phyloP scores from a whole-genome alignment of 2,329 filamentous ascomycete species.

The Claviceps pazoutovae region DNA sequence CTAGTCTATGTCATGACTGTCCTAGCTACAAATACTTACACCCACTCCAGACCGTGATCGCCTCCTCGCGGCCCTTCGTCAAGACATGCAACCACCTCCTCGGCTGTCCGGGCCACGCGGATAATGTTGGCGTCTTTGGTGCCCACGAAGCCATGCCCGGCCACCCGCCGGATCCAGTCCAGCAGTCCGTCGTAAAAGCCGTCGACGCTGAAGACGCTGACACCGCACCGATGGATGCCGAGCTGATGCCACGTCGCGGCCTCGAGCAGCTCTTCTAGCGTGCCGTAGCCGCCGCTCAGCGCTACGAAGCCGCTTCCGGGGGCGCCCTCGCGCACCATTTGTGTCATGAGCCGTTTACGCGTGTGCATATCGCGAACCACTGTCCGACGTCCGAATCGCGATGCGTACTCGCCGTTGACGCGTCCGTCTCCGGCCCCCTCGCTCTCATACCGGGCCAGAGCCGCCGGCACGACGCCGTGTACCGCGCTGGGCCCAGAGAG shows the following conservation, averaged over 20 bases:
- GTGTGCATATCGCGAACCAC: slow-evolving; percentile 91
- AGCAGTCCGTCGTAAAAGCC: slow-evolving; percentile 83
- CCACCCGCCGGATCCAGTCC: slow-evolving; percentile 61
- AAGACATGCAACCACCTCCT: neutral
- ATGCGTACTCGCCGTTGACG: slow-evolving; percentile 25
- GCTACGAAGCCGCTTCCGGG: slow-evolving; percentile 78
- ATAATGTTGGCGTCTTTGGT: neutral
- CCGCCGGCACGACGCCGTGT: slow-evolving; percentile 81
- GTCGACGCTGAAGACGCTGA: slow-evolving; percentile 72
- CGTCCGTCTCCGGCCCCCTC: slow-evolving; percentile 35
- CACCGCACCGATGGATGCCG: slow-evolving; percentile 67
- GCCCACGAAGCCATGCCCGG: slow-evolving; percentile 60
- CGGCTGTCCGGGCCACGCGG: neutral
- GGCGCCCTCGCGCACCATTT: slow-evolving; percentile 68
- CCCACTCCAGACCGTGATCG: neutral
- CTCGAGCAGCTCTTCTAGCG: slow-evolving; percentile 87
- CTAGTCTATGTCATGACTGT: neutral
- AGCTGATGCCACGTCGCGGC: slow-evolving; percentile 87
- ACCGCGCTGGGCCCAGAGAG: slow-evolving; percentile 68
- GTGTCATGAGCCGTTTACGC: slow-evolving; percentile 81
- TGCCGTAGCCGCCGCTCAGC: slow-evolving; percentile 81
- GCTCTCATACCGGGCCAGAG: slow-evolving; percentile 65
- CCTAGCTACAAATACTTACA: neutral
- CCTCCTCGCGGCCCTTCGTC: neutral
- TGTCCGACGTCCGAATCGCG: slow-evolving; percentile 65